A percentile compares a stretch with the other conserved stretches of the same genome.
Conservation (phyloP, 805 yeast genomes). For the Candida corydali region DNA sequence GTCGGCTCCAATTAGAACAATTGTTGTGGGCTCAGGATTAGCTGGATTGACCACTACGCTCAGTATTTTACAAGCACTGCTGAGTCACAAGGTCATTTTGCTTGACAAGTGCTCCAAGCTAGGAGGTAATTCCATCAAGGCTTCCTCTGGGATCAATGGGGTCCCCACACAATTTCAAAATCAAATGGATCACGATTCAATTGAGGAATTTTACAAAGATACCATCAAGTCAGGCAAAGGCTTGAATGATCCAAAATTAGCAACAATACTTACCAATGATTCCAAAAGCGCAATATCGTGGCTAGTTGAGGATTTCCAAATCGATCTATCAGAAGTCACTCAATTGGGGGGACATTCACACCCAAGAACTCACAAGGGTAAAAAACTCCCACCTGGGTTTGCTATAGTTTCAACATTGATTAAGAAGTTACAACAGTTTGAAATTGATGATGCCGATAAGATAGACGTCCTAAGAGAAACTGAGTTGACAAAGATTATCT, state of each 20-base stretch:
- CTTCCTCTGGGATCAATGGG: slow-evolving; percentile 58
- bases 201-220: slow-evolving; percentile 23
- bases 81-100: slow-evolving; percentile 33
- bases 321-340: slow-evolving; percentile 29
- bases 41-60: slow-evolving; percentile 50
- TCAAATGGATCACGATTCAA: slow-evolving; percentile 19
- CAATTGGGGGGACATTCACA: slow-evolving; percentile 38
- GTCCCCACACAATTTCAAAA: slow-evolving; percentile 26
- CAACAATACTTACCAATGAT: slow-evolving; percentile 18
- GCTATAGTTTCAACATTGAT: slow-evolving; percentile 48
- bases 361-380: slow-evolving; percentile 40
- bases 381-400: slow-evolving; percentile 55
- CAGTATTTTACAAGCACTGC: slow-evolving; percentile 24
- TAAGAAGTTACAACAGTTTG: slow-evolving; percentile 30
- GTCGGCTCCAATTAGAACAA: slow-evolving; percentile 1
- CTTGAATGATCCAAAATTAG: slow-evolving; percentile 21
- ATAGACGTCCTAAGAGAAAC: slow-evolving; percentile 10
- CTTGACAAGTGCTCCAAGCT: slow-evolving; percentile 46
- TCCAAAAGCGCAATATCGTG: slow-evolving; percentile 31
- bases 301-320: slow-evolving; percentile 20
- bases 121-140: slow-evolving; percentile 61
- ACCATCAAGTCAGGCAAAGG: slow-evolving; percentile 32
- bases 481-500: slow-evolving; percentile 2
- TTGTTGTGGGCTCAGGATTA: slow-evolving; percentile 53
- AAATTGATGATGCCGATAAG: slow-evolving; percentile 16